Evolutionary conservation across 306 rosid genomes (phyloP).

Genomic region (Cyamopsis tetragonoloba): DNA sequence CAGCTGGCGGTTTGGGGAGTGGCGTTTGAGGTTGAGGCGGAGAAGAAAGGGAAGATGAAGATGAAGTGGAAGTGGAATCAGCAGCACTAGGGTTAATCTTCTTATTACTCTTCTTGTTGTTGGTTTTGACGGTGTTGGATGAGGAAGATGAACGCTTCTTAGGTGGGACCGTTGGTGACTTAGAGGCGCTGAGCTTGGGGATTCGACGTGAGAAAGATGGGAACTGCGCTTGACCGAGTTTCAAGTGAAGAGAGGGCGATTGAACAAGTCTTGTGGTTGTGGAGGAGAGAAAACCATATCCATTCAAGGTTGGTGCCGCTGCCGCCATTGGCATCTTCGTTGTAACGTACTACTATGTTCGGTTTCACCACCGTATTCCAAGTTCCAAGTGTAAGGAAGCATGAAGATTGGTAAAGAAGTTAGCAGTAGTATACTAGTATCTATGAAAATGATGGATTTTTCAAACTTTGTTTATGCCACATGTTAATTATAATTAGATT

Average conservation of each 20-base stretch:
- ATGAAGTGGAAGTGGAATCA: constrained; percentile 17
- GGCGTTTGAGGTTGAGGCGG: constrained; percentile 37
- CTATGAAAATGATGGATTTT: no score
- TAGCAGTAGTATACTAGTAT: no score
- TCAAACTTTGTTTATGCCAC: no score
- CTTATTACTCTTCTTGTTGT: not conserved
- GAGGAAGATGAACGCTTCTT: constrained; percentile 15
- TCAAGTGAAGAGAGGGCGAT: not conserved
- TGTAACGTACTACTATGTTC: not conserved
- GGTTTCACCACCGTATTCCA: not conserved
- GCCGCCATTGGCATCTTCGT: no score
- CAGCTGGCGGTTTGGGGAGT: constrained; percentile 83
- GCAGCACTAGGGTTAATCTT: not conserved
- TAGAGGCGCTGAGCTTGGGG: constrained; percentile 1
- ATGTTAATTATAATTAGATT: no score
- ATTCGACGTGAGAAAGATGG: not conserved
- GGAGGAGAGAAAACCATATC: constrained; percentile 4
- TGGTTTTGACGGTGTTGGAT: not conserved
- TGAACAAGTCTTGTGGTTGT: not conserved
- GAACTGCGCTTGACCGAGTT: not conserved
- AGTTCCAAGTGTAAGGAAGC: no score
- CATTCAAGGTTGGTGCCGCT: constrained; percentile 9
- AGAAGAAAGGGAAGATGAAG: constrained; percentile 32
- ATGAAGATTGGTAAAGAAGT: no score
- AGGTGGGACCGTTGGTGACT: constrained; percentile 11